A percentile compares a stretch with the other conserved stretches of the same genome.
phyloP scores from a whole-genome alignment of 805 yeast species.

The Teunomyces gatunensis region DNA sequence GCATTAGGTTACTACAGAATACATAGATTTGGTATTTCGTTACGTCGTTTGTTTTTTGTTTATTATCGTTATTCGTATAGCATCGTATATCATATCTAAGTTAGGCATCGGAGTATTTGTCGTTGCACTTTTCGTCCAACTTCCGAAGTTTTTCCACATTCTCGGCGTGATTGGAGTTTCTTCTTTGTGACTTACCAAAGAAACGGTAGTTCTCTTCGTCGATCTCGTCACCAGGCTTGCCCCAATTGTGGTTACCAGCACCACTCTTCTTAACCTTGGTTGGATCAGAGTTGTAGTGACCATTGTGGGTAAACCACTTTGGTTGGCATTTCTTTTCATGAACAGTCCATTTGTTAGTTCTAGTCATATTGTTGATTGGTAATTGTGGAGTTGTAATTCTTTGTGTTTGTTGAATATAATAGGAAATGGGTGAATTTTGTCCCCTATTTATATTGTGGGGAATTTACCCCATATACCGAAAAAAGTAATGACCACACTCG shows the following conservation, averaged over 20 bases:
- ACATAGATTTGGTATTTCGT: background rate
- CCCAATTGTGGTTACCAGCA: constrained; percentile 88
- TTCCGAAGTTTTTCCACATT: constrained; percentile 28
- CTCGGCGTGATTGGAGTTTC: constrained; percentile 40
- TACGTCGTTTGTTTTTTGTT: background rate
- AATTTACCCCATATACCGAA: background rate
- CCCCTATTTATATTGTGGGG: constrained; percentile 5
- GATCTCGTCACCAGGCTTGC: constrained; percentile 74
- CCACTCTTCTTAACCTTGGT: constrained; percentile 79
- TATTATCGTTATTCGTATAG: background rate
- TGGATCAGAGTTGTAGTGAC: constrained; percentile 67
- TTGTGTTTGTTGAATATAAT: background rate
- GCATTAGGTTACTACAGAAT: background rate
- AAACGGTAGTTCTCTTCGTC: constrained; percentile 45
- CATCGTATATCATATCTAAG: background rate
- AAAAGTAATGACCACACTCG: constrained; percentile 1
- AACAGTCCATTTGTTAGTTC: constrained; percentile 75
- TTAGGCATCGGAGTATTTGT: background rate
- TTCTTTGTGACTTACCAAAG: constrained; percentile 25
- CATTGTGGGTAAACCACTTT: constrained; percentile 77
- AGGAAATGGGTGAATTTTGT: background rate
- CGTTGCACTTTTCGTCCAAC: constrained; percentile 21
- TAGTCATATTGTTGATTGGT: constrained; percentile 49
- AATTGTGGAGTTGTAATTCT: background rate
- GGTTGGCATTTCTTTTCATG: constrained; percentile 61